Conservation (phyloP, 345 rosid genomes). For the Bruguiera sexangula region DNA sequence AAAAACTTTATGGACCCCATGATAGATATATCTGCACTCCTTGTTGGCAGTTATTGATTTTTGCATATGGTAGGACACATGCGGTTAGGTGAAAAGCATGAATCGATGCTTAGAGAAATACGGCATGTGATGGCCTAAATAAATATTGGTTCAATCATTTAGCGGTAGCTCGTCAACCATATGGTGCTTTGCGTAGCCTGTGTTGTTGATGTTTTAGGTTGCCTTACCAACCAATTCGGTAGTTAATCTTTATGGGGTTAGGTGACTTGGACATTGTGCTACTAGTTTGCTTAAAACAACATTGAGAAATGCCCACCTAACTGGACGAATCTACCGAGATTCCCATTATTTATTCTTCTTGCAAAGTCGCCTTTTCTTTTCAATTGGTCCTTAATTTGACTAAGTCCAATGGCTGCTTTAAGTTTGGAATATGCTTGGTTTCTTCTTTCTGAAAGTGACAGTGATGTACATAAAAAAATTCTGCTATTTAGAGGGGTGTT, state of each 20-base stretch:
- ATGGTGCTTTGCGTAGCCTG: too few species aligned
- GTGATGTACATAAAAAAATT: neutral
- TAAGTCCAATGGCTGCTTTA: neutral
- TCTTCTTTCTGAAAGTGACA: neutral
- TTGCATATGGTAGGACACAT: neutral
- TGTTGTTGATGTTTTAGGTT: neutral
- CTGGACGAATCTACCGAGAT: conserved; percentile 1
- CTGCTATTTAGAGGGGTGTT: neutral
- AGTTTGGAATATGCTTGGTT: conserved; percentile 12
- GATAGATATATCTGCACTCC: neutral
- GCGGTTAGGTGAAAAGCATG: conserved; percentile 1
- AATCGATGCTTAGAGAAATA: neutral
- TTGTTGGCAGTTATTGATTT: neutral
- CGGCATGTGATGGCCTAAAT: too few species aligned
- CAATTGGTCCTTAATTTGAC: neutral
- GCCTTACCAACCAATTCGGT: neutral
- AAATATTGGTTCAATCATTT: neutral
- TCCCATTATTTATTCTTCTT: neutral
- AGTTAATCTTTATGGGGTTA: neutral
- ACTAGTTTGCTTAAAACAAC: neutral
- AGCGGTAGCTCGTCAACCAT: too few species aligned
- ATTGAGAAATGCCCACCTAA: neutral
- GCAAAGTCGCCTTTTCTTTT: neutral
- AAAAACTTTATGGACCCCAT: neutral
- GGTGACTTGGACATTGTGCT: neutral